Evolutionary conservation across 2,329 filamentous ascomycete genomes (phyloP).

Genomic region (Cordyceps tenuipes): DNA sequence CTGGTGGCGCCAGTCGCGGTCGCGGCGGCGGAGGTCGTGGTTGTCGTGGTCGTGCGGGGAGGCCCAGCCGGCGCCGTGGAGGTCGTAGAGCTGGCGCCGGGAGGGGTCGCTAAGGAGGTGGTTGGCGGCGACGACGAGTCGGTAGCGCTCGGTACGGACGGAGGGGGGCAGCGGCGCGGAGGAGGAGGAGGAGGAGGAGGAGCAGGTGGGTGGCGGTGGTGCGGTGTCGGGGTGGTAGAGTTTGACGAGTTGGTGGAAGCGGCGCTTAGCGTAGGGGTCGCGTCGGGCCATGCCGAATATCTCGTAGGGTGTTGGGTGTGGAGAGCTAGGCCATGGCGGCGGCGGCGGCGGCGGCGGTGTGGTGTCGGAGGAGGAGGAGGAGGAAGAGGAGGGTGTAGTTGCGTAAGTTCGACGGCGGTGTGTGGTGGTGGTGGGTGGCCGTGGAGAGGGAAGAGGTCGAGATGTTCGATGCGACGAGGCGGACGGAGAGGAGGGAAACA

Average conservation of each 20-base stretch:
- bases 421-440: background rate
- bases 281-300: constrained; percentile 57
- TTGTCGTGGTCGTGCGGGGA: background rate
- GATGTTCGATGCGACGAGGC: background rate
- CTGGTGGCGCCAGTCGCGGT: constrained; percentile 40
- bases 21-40: constrained; percentile 25
- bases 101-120: constrained; percentile 74
- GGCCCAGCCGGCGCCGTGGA: constrained; percentile 72
- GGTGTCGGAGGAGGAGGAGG: background rate
- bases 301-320: constrained; percentile 76
- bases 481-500: background rate
- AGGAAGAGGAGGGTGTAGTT: background rate
- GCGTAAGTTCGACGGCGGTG: constrained; percentile 6
- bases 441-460: background rate
- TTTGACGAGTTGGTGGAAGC: constrained; percentile 89
- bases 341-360: constrained; percentile 17
- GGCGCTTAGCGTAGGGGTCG: constrained; percentile 69
- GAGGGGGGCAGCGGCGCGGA: constrained; percentile 38
- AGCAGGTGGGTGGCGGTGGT: constrained; percentile 1
- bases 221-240: constrained; percentile 83
- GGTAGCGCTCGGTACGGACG: constrained; percentile 77
- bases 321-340: constrained; percentile 37
- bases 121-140: constrained; percentile 79
- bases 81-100: constrained; percentile 75
- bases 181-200: background rate